Conservation (phyloP, 2,329 filamentous ascomycete species). For the Ophiostoma tasmaniense region DNA sequence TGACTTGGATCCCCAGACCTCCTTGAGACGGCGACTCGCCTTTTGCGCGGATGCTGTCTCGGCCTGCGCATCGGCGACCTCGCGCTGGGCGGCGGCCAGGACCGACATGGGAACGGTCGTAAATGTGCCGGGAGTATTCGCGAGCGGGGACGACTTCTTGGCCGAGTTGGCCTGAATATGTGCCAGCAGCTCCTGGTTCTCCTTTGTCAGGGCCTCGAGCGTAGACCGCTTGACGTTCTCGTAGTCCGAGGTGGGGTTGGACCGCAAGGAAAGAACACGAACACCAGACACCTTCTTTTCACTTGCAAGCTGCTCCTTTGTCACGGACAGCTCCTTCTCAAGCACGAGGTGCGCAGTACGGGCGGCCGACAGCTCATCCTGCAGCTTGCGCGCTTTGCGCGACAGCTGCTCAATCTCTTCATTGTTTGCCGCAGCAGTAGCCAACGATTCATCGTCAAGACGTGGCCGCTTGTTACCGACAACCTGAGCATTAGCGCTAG, state of each 20-base stretch:
- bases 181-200: conserved; percentile 74
- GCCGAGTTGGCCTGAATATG: conserved; percentile 48
- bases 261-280: conserved; percentile 74
- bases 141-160: not conserved
- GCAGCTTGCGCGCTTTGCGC: conserved; percentile 80
- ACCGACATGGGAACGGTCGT: conserved; percentile 68
- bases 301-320: conserved; percentile 61
- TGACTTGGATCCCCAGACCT: conserved; percentile 80
- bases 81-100: conserved; percentile 64
- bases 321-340: conserved; percentile 65
- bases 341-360: conserved; percentile 64
- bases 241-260: conserved; percentile 82
- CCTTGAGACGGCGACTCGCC: conserved; percentile 73
- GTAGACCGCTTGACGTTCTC: conserved; percentile 79
- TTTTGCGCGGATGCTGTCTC: conserved; percentile 71
- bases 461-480: conserved; percentile 56
- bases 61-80: conserved; percentile 62
- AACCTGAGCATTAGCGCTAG: conserved; percentile 27
- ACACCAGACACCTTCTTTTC: conserved; percentile 62
- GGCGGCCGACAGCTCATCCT: conserved; percentile 63
- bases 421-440: conserved; percentile 32
- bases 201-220: conserved; percentile 65
- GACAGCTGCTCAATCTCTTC: conserved; percentile 66
- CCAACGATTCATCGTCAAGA: conserved; percentile 46
- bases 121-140: conserved; percentile 23